A percentile compares a stretch with the other conserved stretches of the same genome.
Conservation (phyloP, 257 asterid genomes). For the Solanum chmielewskii region DNA sequence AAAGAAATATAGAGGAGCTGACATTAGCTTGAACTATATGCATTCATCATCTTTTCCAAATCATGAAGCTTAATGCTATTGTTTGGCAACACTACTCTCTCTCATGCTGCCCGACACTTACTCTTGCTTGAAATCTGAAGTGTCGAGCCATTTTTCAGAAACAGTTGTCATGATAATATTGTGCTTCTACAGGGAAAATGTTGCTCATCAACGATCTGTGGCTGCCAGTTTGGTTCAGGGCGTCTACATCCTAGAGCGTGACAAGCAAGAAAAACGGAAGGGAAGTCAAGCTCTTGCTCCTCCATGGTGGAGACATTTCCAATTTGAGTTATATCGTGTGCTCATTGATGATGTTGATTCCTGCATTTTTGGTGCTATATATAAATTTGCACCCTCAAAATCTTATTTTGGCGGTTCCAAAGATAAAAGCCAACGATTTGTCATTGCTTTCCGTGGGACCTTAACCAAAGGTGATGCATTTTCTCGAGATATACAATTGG, state of each 20-base stretch:
- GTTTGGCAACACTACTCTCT: neutral
- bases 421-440: constrained; percentile 33
- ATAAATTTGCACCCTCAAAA: constrained; percentile 24
- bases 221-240: constrained; percentile 89
- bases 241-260: constrained; percentile 71
- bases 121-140: neutral
- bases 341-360: constrained; percentile 70
- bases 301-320: constrained; percentile 73
- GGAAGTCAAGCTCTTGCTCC: constrained; percentile 73
- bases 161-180: neutral
- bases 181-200: constrained; percentile 42
- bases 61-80: neutral
- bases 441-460: constrained; percentile 79
- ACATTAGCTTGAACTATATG: neutral
- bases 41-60: neutral
- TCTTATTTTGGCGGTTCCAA: constrained; percentile 3
- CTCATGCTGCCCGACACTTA: neutral
- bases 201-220: constrained; percentile 49
- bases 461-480: constrained; percentile 69
- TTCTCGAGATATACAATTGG: constrained; percentile 55
- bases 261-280: constrained; percentile 62
- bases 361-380: constrained; percentile 72
- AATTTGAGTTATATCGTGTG: constrained; percentile 38
- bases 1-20: neutral
- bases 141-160: neutral